Percentiles rank a stretch among this genome's conserved stretches.
phyloP scores from a whole-genome alignment of 371 early-diverging fungal genomes.

The Blakeslea trispora region DNA sequence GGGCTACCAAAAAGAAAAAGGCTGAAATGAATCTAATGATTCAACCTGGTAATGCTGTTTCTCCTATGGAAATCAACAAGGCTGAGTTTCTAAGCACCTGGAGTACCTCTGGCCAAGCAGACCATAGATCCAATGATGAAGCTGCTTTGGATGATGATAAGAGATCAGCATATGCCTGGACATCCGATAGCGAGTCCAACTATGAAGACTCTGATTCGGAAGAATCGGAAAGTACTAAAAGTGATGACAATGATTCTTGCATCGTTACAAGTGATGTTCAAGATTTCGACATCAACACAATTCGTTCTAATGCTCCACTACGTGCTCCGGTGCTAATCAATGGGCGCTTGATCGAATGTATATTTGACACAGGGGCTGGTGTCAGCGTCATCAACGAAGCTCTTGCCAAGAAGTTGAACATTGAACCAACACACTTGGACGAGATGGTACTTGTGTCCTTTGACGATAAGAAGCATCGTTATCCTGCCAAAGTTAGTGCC shows the following conservation, averaged over 20 bases:
- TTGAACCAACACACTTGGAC: not conserved
- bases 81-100: not conserved
- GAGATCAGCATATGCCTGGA: not conserved
- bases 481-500: not conserved
- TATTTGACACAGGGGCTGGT: not conserved
- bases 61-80: not conserved
- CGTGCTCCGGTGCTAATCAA: not conserved
- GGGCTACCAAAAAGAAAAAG: not conserved
- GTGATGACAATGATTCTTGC: not conserved
- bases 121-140: not conserved
- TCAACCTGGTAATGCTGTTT: not conserved
- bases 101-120: not conserved
- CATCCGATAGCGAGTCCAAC: not conserved
- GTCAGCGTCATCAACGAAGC: not conserved
- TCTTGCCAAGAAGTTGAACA: not conserved
- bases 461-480: not conserved
- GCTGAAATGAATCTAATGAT: not conserved
- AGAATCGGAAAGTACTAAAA: too few species aligned
- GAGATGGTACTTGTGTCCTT: not conserved
- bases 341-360: not conserved
- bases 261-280: not conserved
- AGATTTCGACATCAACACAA: not conserved
- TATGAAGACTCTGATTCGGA: not conserved
- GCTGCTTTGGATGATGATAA: not conserved
- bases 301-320: not conserved